These are phyloP conservation scores for Magnaporthiopsis rhizophila DNA, from an alignment of 2,329 filamentous ascomycete genomes.

Conservation along the genomic window DNA sequence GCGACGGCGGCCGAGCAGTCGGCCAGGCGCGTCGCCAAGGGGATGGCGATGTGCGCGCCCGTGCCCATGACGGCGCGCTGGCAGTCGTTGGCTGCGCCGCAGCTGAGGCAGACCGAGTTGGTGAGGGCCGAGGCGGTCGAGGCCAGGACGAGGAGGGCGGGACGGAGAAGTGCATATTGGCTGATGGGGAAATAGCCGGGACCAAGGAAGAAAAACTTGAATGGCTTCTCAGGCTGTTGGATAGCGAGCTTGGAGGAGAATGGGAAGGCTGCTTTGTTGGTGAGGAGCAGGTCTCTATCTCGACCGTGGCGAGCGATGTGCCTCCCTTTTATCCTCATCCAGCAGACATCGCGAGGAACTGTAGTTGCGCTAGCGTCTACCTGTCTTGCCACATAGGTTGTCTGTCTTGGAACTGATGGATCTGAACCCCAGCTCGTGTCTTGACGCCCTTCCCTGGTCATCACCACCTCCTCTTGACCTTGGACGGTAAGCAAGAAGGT, in stretches of 20 bases:
- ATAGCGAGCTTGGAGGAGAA: background rate
- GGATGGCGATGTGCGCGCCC: background rate
- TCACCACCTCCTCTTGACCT: background rate
- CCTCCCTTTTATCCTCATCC: background rate
- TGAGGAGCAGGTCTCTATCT: background rate
- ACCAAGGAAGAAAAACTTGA: no score
- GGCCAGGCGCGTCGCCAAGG: background rate
- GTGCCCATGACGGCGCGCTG: constrained; percentile 8
- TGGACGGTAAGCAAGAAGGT: background rate
- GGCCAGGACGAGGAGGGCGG: constrained; percentile 17
- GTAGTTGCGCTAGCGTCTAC: background rate
- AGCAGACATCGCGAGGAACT: background rate
- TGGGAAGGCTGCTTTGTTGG: background rate
- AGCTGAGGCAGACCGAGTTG: constrained; percentile 7
- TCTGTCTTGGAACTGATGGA: no score
- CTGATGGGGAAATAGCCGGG: no score
- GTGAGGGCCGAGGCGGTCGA: constrained; percentile 15
- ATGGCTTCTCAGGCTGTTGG: no score
- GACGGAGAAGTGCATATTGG: constrained; percentile 12
- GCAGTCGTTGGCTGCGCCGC: constrained; percentile 8
- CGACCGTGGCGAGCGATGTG: background rate
- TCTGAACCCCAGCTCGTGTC: background rate
- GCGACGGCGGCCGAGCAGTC: constrained; percentile 2
- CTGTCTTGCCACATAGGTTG: background rate
- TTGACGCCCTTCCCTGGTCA: background rate